Evolutionary conservation across 2,329 filamentous ascomycete species (phyloP).

Genomic region (Sporothrix pseudoabietina): DNA sequence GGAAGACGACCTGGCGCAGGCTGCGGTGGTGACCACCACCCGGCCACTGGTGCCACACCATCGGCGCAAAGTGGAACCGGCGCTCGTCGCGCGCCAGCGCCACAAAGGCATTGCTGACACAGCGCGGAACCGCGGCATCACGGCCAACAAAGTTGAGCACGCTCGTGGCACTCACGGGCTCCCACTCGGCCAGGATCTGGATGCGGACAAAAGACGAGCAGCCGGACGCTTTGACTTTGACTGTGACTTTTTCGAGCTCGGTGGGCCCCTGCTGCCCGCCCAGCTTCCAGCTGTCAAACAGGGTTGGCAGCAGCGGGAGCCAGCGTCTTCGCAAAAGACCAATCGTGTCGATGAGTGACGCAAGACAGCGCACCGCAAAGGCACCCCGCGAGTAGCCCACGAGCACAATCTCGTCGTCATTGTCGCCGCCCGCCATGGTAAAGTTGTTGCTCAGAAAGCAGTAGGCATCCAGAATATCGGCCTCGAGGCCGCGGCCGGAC

Average conservation of each 20-base stretch:
- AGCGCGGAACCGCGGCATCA: background rate
- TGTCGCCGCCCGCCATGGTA: background rate
- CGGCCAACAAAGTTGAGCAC: background rate
- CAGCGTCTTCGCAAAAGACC: background rate
- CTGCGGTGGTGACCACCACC: background rate
- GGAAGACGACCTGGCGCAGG: background rate
- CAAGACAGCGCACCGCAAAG: background rate
- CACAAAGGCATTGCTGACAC: background rate
- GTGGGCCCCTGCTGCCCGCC: background rate
- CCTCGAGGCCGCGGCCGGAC: background rate
- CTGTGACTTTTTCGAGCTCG: background rate
- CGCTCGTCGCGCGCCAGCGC: background rate
- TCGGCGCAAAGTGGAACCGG: background rate
- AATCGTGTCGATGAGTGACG: background rate
- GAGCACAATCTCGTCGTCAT: background rate
- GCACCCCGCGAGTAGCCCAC: background rate
- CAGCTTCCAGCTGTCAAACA: background rate
- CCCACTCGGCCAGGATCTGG: background rate
- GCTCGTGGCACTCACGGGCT: background rate
- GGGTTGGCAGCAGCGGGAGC: background rate
- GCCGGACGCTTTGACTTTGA: background rate
- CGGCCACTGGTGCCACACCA: background rate
- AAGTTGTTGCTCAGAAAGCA: constrained; percentile 3
- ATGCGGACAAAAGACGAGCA: background rate
- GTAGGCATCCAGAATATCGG: background rate